Base-by-base conservation (phyloP, 2,329 filamentous ascomycete genomes). In the Epicoccum nigrum region DNA sequence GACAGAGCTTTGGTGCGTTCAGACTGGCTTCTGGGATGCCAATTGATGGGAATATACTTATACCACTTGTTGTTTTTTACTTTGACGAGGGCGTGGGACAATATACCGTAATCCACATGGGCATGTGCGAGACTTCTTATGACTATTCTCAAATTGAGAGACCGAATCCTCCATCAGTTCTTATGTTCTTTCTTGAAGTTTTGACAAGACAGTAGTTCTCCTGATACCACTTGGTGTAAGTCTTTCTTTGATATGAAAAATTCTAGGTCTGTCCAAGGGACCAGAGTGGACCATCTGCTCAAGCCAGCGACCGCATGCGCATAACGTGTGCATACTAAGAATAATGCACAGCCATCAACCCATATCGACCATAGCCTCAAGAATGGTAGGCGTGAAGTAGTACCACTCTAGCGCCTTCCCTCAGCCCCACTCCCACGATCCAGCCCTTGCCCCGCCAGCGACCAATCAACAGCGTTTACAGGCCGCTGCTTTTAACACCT, bases 101-200 rank as follows among this genome's bases (percentile, higher is more conserved):
- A 69, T 72, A 72, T 72, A 72, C 69, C 69, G 65, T 68, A 66
- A 66, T 68, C 58, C 58, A 59, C 56, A 49, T 45, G 30, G n/a
- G 9, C 31, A 13, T 41, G 49, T 51, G 55, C 40, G 35, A 49
- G 23, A 15, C 28, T 44, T 37, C 34, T 51, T 65, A 62, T 58
- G 56, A 63, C 62, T 51, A 54, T 58, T 58, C 60, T 62, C 52
- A 65, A 69, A 66, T 56, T 60, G 59, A 60, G 59, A 60, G 51
- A 60, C 58, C 31, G 54, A 51, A 51, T 41, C 16, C 25, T n/a
- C n/a, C n/a, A n/a, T n/a, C n/a, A n/a, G n/a, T n/a, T n/a, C n/a
- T n/a, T n/a, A n/a, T n/a, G n/a, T n/a, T n/a, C n/a, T n/a, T n/a
- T n/a, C n/a, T n/a, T n/a, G n/a, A n/a, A n/a, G n/a, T n/a, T n/a